Evolutionary conservation across 768 basidiomycete species (phyloP).

Genomic region (Russula sp.): DNA sequence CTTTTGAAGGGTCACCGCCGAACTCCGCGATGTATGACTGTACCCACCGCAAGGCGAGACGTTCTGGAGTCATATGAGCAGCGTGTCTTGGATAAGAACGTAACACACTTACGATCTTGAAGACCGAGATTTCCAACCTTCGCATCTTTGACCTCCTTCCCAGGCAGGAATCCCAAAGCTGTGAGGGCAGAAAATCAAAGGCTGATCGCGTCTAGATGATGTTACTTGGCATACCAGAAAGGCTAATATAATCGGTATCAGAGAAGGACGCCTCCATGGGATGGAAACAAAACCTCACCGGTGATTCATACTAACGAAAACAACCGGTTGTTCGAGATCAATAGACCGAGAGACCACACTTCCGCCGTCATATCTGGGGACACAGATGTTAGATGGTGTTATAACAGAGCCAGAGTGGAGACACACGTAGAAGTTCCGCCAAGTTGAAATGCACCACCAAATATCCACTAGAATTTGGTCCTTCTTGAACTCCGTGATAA

Average conservation of each 20-base stretch:
- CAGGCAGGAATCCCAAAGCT: slow-evolving; percentile 46
- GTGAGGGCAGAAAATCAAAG: not conserved
- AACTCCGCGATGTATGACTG: slow-evolving; percentile 57
- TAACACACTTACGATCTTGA: slow-evolving; percentile 44
- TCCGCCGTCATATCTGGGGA: slow-evolving; percentile 22
- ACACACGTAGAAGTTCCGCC: slow-evolving; percentile 11
- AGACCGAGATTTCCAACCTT: too few relatives aligned
- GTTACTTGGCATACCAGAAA: slow-evolving; percentile 11
- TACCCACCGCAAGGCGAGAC: slow-evolving; percentile 64
- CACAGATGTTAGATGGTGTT: not conserved
- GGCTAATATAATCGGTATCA: not conserved
- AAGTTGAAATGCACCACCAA: slow-evolving; percentile 22
- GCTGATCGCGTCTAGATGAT: not conserved
- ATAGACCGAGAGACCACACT: slow-evolving; percentile 23
- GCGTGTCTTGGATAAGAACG: slow-evolving; percentile 36
- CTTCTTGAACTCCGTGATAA: not conserved
- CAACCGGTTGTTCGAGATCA: slow-evolving; percentile 21
- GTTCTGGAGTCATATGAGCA: too few relatives aligned
- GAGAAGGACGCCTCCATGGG: not conserved
- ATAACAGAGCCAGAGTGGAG: not conserved
- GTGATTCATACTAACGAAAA: slow-evolving; percentile 28
- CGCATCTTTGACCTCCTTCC: slow-evolving; percentile 48
- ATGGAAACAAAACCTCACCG: slow-evolving; percentile 14
- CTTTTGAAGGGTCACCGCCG: slow-evolving; percentile 57
- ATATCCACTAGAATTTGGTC: slow-evolving; percentile 22